phyloP scores from a whole-genome alignment of 1,284 basidiomycete genomes.

The Melampsora occidentalis region DNA sequence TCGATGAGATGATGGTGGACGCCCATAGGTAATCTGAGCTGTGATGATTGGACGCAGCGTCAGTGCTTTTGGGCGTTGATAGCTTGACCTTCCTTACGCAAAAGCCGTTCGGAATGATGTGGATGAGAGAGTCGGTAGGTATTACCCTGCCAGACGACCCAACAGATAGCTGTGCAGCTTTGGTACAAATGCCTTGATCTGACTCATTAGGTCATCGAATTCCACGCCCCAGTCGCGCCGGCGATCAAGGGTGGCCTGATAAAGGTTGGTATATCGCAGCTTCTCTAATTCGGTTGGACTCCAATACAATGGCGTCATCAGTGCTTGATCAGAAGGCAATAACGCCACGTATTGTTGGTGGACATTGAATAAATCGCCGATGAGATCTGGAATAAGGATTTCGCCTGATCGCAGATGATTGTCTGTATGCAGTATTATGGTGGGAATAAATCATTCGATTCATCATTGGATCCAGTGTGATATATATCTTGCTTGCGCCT shows the following conservation, averaged over 20 bases:
- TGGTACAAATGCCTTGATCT: neutral
- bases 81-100: too few relatives aligned
- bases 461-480: neutral
- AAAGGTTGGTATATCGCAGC: slow-evolving; percentile 9
- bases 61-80: too few relatives aligned
- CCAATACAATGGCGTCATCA: slow-evolving; percentile 36
- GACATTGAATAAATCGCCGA: slow-evolving; percentile 21
- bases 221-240: slow-evolving; percentile 6
- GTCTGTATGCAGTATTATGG: neutral
- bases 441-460: neutral
- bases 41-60: neutral
- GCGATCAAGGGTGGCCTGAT: slow-evolving; percentile 13
- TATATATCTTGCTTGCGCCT: neutral
- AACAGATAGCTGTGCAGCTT: slow-evolving; percentile 11
- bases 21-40: slow-evolving; percentile 41
- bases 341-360: slow-evolving; percentile 25
- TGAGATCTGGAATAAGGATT: neutral
- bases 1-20: slow-evolving; percentile 26
- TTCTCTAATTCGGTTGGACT: slow-evolving; percentile 11
- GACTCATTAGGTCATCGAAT: slow-evolving; percentile 7
- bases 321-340: neutral
- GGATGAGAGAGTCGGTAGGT: neutral
- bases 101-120: too few relatives aligned
- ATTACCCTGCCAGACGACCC: slow-evolving; percentile 17
- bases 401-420: neutral